Evolutionary conservation across 257 asterid species (phyloP), one percentile per base, ranked within the genome.

Genomic region (Pogostemon cablin): DNA sequence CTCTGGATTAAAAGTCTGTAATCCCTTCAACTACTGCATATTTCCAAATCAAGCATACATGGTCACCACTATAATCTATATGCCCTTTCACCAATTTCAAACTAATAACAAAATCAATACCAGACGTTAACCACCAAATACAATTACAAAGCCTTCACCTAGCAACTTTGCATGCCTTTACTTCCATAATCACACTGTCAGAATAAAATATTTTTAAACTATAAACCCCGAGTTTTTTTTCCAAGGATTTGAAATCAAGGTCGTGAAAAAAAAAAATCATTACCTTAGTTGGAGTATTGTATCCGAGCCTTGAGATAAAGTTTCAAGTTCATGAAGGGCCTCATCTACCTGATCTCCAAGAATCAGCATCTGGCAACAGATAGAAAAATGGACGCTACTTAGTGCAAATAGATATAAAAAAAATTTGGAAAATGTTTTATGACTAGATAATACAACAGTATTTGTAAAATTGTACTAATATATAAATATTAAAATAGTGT

Each of bases 321-420:
- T 81, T 64, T 84, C 87, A 62, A 87, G 79, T 80, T 82, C 95
- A 82, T 80, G 77, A 76, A 90, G 81, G 77, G 97, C 97, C 83
- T 90, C 90, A 25, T 77, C 63, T 8, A 93, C 98, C 62, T 81
- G 89, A 81, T 93, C 97, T 84, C 98, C 98, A 9, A 86, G 90
- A 77, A 93, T 83, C 76, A 90, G 78, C 86, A 90, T 73, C 98
- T 92, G 78, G 64, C 58, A 81, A 63, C 55, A 73, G 41, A 57
- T 52, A 58, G 53, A 75, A 72, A 61, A 39, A 50, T 15, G 34
- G 53, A 48, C 4, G 62, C 47, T 67, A 56, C 58, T 71, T 40
- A 43, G 69, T 62, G 42, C 58, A 69, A 50, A 79, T 43, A 64
- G 55, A 69, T 75, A 56, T 25, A 69, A 37, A 67, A 71, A 15